Percentiles rank a stretch among this genome's conserved stretches.
Conservation (phyloP, 192 early-diverging fungal species). For the Coemansia aciculifera region DNA sequence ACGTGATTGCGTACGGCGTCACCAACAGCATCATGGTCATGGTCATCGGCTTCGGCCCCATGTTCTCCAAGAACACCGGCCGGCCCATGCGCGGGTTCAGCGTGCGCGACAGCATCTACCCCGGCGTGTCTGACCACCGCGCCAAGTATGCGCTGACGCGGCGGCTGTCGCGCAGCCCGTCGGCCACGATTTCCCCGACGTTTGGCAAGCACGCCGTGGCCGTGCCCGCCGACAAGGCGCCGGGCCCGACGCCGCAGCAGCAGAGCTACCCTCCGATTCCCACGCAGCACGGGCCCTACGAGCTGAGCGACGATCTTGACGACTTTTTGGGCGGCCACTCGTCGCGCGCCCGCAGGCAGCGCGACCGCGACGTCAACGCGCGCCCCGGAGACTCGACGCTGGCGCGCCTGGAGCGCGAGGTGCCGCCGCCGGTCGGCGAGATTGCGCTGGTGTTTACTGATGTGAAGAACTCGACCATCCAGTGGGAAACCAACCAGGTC, state of each 20-base stretch:
- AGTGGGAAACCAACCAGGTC: conserved; percentile 84
- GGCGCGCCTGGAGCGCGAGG: conserved; percentile 70
- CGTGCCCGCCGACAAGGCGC: conserved; percentile 19
- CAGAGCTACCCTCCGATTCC: conserved; percentile 10
- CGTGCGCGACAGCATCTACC: conserved; percentile 55
- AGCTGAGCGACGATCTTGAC: conserved; percentile 44
- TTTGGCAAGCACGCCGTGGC: conserved; percentile 34
- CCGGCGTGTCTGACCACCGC: conserved; percentile 48
- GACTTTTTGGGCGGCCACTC: conserved; percentile 41
- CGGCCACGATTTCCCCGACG: conserved; percentile 35
- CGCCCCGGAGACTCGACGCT: conserved; percentile 58
- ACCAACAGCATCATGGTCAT: conserved; percentile 82
- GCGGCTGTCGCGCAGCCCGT: conserved; percentile 49
- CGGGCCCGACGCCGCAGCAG: conserved; percentile 20
- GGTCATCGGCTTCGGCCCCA: conserved; percentile 81
- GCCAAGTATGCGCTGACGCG: conserved; percentile 48
- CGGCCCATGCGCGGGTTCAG: conserved; percentile 55
- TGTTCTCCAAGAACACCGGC: conserved; percentile 63
- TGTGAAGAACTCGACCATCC: conserved; percentile 88
- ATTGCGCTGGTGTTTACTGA: conserved; percentile 91
- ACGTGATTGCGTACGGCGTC: conserved; percentile 80
- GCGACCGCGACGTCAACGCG: conserved; percentile 47
- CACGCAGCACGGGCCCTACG: conserved; percentile 29
- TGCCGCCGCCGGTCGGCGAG: conserved; percentile 78
- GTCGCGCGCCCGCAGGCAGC: conserved; percentile 42